phyloP scores from a whole-genome alignment of 108 stramenopile genomes.

The Cyclotella sp. region DNA sequence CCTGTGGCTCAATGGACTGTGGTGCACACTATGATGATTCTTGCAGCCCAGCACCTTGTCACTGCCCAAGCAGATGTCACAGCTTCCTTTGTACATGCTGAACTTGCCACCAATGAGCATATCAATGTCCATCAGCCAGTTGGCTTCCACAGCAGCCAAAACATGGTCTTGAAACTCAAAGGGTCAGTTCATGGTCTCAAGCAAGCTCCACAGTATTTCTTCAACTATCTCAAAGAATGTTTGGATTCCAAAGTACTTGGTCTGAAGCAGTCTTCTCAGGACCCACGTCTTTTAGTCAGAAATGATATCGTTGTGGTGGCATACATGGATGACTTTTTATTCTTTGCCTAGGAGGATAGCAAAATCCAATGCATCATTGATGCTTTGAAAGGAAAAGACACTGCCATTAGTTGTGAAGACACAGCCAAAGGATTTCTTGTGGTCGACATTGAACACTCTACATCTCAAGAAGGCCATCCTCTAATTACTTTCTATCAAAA shows the following conservation, averaged over 20 bases:
- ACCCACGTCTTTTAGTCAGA: conserved; percentile 54
- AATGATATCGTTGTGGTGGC: too few relatives aligned
- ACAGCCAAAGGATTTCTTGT: too few relatives aligned
- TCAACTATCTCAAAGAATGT: too few relatives aligned
- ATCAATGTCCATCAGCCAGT: conserved; percentile 54
- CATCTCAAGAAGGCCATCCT: background rate
- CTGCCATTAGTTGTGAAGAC: background rate
- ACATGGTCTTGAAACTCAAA: conserved; percentile 26
- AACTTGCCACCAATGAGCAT: too few relatives aligned
- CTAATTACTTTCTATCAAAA: conserved; percentile 39
- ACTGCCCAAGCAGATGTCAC: too few relatives aligned
- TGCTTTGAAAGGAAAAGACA: background rate
- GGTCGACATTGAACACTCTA: too few relatives aligned
- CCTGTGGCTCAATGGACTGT: too few relatives aligned
- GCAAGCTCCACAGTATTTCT: conserved; percentile 53
- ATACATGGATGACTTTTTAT: conserved; percentile 5
- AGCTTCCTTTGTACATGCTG: too few relatives aligned
- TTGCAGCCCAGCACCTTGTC: too few relatives aligned
- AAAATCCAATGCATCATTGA: background rate
- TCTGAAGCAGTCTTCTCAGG: too few relatives aligned
- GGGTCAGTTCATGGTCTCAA: conserved; percentile 46
- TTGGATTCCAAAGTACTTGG: conserved; percentile 20
- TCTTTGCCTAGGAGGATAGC: background rate
- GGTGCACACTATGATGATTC: too few relatives aligned
- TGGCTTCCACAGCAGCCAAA: conserved; percentile 20